These are phyloP conservation scores for Hericium erinaceus DNA, from an alignment of 768 basidiomycete species.

Conservation along the genomic window DNA sequence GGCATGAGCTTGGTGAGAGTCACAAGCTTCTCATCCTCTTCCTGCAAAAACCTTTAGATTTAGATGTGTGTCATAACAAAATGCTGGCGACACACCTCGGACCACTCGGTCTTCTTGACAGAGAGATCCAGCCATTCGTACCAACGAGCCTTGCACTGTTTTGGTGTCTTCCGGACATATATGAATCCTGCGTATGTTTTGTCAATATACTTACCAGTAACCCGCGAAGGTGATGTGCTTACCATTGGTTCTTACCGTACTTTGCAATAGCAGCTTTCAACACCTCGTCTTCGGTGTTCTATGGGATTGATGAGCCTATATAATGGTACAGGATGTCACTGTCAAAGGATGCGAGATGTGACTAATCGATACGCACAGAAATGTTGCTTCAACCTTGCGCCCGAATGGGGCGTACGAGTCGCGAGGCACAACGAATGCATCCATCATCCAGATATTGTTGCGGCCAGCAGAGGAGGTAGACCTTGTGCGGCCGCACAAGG, in stretches of 20 bases:
- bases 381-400: too few species aligned
- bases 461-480: too few species aligned
- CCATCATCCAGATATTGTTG: too few species aligned
- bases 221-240: constrained; percentile 9
- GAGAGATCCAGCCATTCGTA: constrained; percentile 99
- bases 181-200: constrained; percentile 47
- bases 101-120: constrained; percentile 99
- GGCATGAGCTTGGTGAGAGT: constrained; percentile 99
- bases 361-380: too few species aligned
- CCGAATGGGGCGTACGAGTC: too few species aligned
- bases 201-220: not conserved
- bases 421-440: too few species aligned
- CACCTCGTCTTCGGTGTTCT: constrained; percentile 98
- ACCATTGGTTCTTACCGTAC: constrained; percentile 96
- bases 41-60: constrained; percentile 33
- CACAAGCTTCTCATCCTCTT: constrained; percentile 96
- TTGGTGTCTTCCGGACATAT: constrained; percentile 62
- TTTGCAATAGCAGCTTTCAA: constrained; percentile 98
- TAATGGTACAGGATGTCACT: not conserved
- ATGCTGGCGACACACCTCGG: constrained; percentile 52
- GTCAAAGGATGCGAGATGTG: too few species aligned
- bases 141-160: constrained; percentile 99
- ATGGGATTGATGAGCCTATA: constrained; percentile 4
- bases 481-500: too few species aligned
- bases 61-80: not conserved